Conservation (phyloP, 2,329 filamentous ascomycete species). For the Cercospora sp. region DNA sequence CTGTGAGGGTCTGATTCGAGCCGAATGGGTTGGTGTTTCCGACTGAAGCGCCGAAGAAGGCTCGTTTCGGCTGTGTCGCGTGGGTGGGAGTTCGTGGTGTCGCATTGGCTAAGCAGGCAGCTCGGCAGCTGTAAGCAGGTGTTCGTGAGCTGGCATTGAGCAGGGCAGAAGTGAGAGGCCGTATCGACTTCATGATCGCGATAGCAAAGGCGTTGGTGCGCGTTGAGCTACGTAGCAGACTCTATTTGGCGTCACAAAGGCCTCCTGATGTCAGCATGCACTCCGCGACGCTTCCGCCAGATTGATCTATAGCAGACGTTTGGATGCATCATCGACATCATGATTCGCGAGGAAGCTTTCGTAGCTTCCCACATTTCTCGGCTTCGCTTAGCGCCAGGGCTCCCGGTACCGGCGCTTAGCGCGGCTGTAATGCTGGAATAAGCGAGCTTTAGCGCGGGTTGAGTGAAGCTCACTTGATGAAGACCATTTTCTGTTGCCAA, state of each 20-base stretch:
- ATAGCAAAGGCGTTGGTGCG: neutral
- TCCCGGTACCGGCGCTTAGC: neutral
- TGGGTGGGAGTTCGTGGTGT: constrained; percentile 16
- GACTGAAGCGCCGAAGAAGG: constrained; percentile 36
- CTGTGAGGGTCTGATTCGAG: constrained; percentile 70
- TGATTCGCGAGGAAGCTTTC: neutral
- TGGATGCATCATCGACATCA: constrained; percentile 2
- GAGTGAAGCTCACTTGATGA: constrained; percentile 3
- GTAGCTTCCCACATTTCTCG: neutral
- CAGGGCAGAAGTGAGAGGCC: constrained; percentile 27
- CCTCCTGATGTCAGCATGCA: neutral
- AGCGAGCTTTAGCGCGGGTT: neutral
- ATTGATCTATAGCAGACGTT: neutral
- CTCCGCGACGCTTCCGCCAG: neutral
- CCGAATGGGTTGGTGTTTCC: constrained; percentile 47
- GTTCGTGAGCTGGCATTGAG: constrained; percentile 23
- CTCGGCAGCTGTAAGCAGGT: constrained; percentile 18
- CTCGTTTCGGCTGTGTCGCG: constrained; percentile 36
- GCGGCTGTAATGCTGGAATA: neutral
- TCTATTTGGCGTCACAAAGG: neutral
- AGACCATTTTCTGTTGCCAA: constrained; percentile 23
- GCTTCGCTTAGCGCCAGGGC: neutral
- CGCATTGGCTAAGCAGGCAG: constrained; percentile 20
- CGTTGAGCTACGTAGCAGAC: neutral
- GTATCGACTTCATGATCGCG: constrained; percentile 33